A percentile compares a stretch with the other conserved stretches of the same genome.
Evolutionary conservation across 148 eudicot genomes (phyloP).

Genomic region (Cornus suecica): DNA sequence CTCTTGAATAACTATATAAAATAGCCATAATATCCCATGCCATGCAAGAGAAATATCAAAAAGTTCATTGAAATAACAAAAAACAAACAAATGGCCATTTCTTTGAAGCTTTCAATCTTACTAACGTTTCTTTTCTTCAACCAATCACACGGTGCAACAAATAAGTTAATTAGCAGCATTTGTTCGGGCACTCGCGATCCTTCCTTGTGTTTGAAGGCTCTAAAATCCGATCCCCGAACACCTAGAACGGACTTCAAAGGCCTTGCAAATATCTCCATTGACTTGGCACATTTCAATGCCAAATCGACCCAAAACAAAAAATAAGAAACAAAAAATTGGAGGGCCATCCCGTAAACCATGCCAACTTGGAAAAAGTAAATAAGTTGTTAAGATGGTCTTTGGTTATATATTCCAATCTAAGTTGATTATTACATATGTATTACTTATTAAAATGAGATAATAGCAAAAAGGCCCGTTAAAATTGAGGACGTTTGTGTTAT

Average conservation of each 20-base stretch:
- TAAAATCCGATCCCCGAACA: constrained; percentile 9
- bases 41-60: not conserved
- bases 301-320: not conserved
- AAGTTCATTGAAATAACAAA: not conserved
- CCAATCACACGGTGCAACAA: not conserved
- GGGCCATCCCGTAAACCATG: too few relatives aligned
- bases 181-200: not conserved
- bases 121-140: not conserved
- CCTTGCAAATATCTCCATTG: constrained; percentile 16
- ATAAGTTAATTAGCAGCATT: not conserved
- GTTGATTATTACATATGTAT: too few relatives aligned
- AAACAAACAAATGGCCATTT: constrained; percentile 1
- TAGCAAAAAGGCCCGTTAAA: too few relatives aligned
- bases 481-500: too few relatives aligned
- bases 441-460: too few relatives aligned
- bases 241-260: not conserved
- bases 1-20: not conserved
- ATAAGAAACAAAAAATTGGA: too few relatives aligned
- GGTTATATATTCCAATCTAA: too few relatives aligned
- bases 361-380: too few relatives aligned
- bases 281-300: not conserved
- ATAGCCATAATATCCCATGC: not conserved
- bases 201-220: not conserved
- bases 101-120: not conserved
- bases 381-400: too few relatives aligned